phyloP scores from a whole-genome alignment of 1,284 basidiomycete genomes.

The Singerocomus rubriflavus region DNA sequence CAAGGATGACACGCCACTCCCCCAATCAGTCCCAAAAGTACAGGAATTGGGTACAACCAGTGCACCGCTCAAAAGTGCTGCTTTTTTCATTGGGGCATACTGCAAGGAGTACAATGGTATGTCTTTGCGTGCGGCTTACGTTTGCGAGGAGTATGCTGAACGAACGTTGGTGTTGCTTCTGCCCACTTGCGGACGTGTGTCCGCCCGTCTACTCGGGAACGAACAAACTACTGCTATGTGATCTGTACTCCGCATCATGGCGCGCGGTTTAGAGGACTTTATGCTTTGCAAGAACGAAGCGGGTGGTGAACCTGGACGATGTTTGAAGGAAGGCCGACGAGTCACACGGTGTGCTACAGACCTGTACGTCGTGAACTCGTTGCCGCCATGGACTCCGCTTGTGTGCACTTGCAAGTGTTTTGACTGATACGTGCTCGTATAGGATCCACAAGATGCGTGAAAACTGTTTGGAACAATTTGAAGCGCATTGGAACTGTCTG shows the following conservation, averaged over 20 bases:
- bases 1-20: slow-evolving; percentile 72
- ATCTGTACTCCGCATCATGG: background rate
- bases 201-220: slow-evolving; percentile 1
- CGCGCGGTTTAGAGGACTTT: slow-evolving; percentile 79
- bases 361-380: slow-evolving; percentile 60
- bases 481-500: slow-evolving; percentile 93
- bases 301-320: slow-evolving; percentile 82
- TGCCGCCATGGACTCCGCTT: background rate
- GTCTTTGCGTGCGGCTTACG: slow-evolving; percentile 27
- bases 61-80: slow-evolving; percentile 93
- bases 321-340: slow-evolving; percentile 92
- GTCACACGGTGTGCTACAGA: slow-evolving; percentile 96
- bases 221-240: background rate
- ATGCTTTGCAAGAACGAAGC: slow-evolving; percentile 98
- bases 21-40: slow-evolving; percentile 76
- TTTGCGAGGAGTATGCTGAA: slow-evolving; percentile 1
- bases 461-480: slow-evolving; percentile 86
- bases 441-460: slow-evolving; percentile 94
- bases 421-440: background rate
- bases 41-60: slow-evolving; percentile 90
- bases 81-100: slow-evolving; percentile 95
- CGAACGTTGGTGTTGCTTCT: background rate
- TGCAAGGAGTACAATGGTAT: slow-evolving; percentile 97
- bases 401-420: background rate
- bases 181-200: background rate